These are phyloP conservation scores for Cyberlindnera mississippiensis DNA, from an alignment of 805 yeast genomes.

Conservation along the genomic window DNA sequence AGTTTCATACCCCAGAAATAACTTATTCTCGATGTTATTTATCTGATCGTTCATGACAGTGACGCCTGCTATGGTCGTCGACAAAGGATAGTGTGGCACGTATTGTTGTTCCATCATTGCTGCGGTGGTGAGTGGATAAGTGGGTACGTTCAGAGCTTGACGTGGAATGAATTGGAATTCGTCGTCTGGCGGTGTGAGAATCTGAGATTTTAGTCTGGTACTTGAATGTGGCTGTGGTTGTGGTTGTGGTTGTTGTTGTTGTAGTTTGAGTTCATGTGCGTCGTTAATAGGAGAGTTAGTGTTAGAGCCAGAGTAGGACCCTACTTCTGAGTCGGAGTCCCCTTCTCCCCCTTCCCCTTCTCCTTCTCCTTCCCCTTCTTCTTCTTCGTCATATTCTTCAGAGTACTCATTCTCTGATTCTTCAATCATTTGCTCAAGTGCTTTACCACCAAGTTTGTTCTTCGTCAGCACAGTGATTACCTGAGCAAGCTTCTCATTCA, in stretches of 20 bases:
- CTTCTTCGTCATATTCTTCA: constrained; percentile 1
- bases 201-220: not conserved
- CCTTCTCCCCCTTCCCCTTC: constrained; percentile 5
- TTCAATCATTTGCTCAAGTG: constrained; percentile 1
- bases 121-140: too few relatives aligned
- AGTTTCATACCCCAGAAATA: constrained; percentile 8
- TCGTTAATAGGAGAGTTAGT: constrained; percentile 5
- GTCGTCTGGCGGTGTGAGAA: constrained; percentile 15
- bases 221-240: not conserved
- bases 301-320: not conserved
- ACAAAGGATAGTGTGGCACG: not conserved
- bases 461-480: constrained; percentile 13
- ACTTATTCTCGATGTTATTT: constrained; percentile 9
- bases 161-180: constrained; percentile 12
- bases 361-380: constrained; percentile 9
- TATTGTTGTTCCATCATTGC: not conserved
- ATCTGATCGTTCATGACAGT: constrained; percentile 4
- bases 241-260: not conserved
- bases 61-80: not conserved
- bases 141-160: constrained; percentile 27
- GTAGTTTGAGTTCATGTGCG: not conserved
- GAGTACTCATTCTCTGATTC: not conserved
- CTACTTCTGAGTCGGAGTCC: not conserved
- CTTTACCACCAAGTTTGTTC: constrained; percentile 10
- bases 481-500: constrained; percentile 14